Evolutionary conservation across 192 early-diverging fungal genomes (phyloP).

Genomic region (Paraglomus occultum): DNA sequence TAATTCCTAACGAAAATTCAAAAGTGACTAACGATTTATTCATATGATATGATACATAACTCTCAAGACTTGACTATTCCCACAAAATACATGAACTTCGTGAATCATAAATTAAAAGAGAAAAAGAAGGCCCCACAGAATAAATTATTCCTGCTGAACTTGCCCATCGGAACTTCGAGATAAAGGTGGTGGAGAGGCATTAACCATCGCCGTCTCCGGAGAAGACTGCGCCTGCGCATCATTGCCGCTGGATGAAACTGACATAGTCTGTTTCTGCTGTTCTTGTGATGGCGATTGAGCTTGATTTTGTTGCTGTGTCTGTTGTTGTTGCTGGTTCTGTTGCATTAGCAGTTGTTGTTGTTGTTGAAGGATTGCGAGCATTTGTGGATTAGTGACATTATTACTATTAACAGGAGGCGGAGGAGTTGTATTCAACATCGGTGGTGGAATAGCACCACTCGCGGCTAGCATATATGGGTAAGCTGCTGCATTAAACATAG

Average conservation of each 20-base stretch:
- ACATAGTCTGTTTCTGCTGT: not conserved
- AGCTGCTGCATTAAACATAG: constrained; percentile 26
- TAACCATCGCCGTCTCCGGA: constrained; percentile 4
- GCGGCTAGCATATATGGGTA: constrained; percentile 29
- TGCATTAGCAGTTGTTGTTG: not conserved
- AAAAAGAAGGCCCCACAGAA: no score
- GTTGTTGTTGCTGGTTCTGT: not conserved
- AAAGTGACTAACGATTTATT: no score
- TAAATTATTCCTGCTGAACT: not conserved
- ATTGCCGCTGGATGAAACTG: constrained; percentile 20
- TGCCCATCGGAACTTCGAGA: not conserved
- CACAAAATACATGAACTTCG: no score
- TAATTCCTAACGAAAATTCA: no score
- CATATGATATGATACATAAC: no score
- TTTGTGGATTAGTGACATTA: constrained; percentile 6
- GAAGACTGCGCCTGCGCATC: constrained; percentile 29
- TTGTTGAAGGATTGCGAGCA: constrained; percentile 25
- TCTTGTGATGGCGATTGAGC: not conserved
- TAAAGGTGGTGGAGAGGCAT: constrained; percentile 12
- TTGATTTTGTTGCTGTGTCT: not conserved
- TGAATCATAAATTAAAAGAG: no score
- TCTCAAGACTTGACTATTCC: no score
- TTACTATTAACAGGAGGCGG: constrained; percentile 11
- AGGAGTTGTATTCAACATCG: constrained; percentile 18
- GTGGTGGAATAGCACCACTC: constrained; percentile 17